Evolutionary conservation across 805 yeast species (phyloP).

Genomic region (Saturnispora galanensis): DNA sequence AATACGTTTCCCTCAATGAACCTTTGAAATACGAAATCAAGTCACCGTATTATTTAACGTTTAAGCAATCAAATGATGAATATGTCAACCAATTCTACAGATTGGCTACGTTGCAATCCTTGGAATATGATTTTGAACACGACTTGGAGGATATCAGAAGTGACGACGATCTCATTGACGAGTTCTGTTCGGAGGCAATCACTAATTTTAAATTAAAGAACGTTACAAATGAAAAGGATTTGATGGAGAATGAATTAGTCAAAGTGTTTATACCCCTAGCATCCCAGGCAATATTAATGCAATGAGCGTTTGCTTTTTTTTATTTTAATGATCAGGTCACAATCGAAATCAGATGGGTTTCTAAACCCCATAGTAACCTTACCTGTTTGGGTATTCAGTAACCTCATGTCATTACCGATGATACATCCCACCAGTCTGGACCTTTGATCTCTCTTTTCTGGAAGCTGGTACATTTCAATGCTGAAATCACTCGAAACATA

Average conservation of each 20-base stretch:
- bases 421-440: slow-evolving; percentile 19
- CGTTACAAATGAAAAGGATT: slow-evolving; percentile 10
- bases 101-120: slow-evolving; percentile 27
- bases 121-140: slow-evolving; percentile 29
- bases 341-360: slow-evolving; percentile 1
- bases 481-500: slow-evolving; percentile 17
- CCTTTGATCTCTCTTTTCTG: slow-evolving; percentile 14
- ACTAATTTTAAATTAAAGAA: slow-evolving; percentile 16
- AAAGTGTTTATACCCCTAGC: slow-evolving; percentile 28
- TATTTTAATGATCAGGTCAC: neutral
- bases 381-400: slow-evolving; percentile 22
- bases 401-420: slow-evolving; percentile 17
- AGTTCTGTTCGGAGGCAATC: slow-evolving; percentile 23
- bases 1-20: slow-evolving; percentile 18
- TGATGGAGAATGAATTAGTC: slow-evolving; percentile 21
- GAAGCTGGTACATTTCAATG: slow-evolving; percentile 23
- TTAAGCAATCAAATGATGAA: slow-evolving; percentile 14
- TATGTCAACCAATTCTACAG: slow-evolving; percentile 22
- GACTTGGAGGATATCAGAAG: slow-evolving; percentile 18
- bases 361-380: slow-evolving; percentile 16
- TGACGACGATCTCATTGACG: slow-evolving; percentile 23
- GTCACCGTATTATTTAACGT: slow-evolving; percentile 22
- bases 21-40: slow-evolving; percentile 27
- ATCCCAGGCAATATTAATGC: slow-evolving; percentile 24
- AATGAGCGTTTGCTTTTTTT: slow-evolving; percentile 4